Base-by-base conservation (phyloP, 306 rosid genomes). In the Gastrolobium bilobum region DNA sequence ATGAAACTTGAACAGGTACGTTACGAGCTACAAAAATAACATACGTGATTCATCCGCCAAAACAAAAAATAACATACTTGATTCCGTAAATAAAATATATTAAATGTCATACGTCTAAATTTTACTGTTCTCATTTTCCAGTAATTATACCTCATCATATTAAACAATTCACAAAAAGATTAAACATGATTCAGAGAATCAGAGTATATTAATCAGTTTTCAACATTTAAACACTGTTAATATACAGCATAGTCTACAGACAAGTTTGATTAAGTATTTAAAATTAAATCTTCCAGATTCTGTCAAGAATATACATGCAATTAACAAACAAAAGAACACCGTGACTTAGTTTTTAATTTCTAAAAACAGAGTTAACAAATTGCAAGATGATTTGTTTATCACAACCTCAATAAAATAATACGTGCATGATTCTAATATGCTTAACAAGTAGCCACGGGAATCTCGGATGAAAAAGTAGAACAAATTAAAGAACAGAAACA, bases 351-450 rank as follows among this genome's bases (percentile, higher is more conserved):
- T 43, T 51, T 35, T 26, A 37, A 15, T 63, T 6, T 46, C 48
- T 39, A 37, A 39, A 26, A 29, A 38, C 3, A 0, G 5, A 34
- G 70, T 72, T 35, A 69, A 26, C 39, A 65, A 48, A n/a, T 40
- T 66, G 59, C 29, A 48, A 61, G 6, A 20, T 6, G 44, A 44
- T 13, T 39, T 30, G 31, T 61, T 13, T 52, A 48, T 56, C 62
- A 34, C 13, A 42, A 42, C 38, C 51, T 33, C 6, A 71, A 50
- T 60, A 81, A 73, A 77, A 77, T 60, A 85, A 53, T 60, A 31
- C 31, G 30, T 31, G 20, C 30, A 53, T 4, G 57, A 59, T 52
- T 76, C 60, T 7, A 71, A 63, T 13, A 15, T 11, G 40, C 58
- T 40, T 13, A 59, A 26, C 13, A 63, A 38, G 51, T 69, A 15